These are phyloP conservation scores for Castanea sativa DNA, from an alignment of 306 rosid genomes.

Conservation along the genomic window DNA sequence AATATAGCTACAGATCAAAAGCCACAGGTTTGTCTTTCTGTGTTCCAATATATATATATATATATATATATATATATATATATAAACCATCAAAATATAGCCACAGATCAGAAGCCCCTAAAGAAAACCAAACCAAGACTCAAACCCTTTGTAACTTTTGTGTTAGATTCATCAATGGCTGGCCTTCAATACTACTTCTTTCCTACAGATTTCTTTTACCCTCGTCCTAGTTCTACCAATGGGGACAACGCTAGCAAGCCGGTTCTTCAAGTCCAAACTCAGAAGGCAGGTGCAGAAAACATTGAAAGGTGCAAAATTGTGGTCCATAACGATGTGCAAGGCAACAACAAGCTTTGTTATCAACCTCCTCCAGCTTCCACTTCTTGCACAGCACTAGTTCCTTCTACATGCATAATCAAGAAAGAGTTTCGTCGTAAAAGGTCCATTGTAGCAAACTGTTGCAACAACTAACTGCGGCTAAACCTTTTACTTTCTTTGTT, in stretches of 20 bases:
- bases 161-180: background rate
- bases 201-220: slow-evolving; percentile 1
- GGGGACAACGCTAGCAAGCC: background rate
- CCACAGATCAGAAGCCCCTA: background rate
- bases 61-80: no score
- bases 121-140: background rate
- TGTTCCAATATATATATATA: no score
- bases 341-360: background rate
- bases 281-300: background rate
- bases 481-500: background rate
- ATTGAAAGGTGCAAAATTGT: background rate
- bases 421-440: background rate
- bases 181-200: background rate
- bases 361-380: background rate
- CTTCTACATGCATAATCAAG: background rate
- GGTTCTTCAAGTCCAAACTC: background rate
- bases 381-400: background rate
- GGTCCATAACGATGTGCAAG: background rate
- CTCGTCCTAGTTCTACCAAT: background rate
- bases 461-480: background rate
- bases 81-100: background rate
- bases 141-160: background rate
- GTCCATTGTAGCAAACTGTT: background rate
- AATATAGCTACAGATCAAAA: background rate
- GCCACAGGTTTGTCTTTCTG: background rate